Base-by-base conservation (phyloP, 345 rosid genomes). In the Eucalyptus regnans region DNA sequence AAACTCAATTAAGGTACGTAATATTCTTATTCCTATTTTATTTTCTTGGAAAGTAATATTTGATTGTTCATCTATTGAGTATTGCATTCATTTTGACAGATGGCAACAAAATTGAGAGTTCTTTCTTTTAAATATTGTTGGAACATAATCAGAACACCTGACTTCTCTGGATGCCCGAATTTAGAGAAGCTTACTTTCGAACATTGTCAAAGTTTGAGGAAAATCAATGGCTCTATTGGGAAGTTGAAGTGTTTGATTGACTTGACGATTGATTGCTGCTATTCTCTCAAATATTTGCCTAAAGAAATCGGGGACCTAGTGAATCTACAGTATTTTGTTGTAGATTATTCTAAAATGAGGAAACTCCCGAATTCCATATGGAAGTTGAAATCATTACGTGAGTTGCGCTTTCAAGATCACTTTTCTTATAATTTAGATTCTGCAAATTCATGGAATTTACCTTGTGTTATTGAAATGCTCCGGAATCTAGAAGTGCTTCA, bases 261-360 rank as follows among this genome's bases (percentile, higher is more conserved):
- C 1, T 3, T 68, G 1, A 31, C 3, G 22, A 31, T 68, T 13
- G 0, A 29, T 0, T 0, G 0, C 0, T 29, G 68, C 71, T 0
- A 1, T 62, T 62, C 17, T 62, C 9, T 62, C 3, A 25, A 6
- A 62, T 3, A 62, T 29, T 62, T 62, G 71, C 33, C 71, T 6
- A 0, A 64, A 64, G 76, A 64, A 29, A 64, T 64, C 0, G 76
- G 20, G 2, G 41, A n/a, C 20, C 33, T n/a, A n/a, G 33, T 64
- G 33, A 64, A n/a, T 14, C 10, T 64, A 17, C 41, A 64, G 10
- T 64, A 15, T 4, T 7, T n/a, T 0, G 0, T 4, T 7, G 20
- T 64, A 4, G 0, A 3, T 2, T n/a, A 1, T 14, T 0, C 1
- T 15, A 1, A 7, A 7, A 13, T 62, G 3, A 12, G 29, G 33